Evolutionary conservation across 345 rosid genomes (phyloP).

Genomic region (Dovyalis caffra): DNA sequence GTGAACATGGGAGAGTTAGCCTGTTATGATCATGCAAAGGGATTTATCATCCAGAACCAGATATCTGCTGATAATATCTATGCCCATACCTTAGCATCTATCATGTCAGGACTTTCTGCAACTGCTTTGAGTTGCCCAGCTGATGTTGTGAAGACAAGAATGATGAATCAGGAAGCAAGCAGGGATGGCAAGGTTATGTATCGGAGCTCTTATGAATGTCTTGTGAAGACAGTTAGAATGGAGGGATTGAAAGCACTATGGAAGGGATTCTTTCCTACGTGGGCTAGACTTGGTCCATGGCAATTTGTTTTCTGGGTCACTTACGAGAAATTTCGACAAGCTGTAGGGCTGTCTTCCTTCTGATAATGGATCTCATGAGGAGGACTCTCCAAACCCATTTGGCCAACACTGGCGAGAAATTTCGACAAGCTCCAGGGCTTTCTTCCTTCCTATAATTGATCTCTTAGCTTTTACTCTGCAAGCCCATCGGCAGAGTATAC

Average conservation of each 20-base stretch:
- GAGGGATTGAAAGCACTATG: conserved; percentile 78
- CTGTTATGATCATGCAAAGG: conserved; percentile 88
- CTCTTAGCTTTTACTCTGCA: no score
- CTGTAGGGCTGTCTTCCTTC: conserved; percentile 73
- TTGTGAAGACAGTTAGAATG: conserved; percentile 68
- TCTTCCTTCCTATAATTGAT: no score
- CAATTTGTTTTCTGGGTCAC: conserved; percentile 94
- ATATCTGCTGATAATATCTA: conserved; percentile 62
- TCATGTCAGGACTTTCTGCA: conserved; percentile 77
- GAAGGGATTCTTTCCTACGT: conserved; percentile 88
- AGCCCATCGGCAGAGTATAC: no score
- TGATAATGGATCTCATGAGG: conserved; percentile 23
- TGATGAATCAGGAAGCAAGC: conserved; percentile 60
- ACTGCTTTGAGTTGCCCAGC: conserved; percentile 86
- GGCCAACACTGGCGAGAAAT: no score
- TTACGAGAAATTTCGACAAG: conserved; percentile 67
- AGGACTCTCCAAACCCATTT: neutral
- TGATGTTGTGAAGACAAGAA: conserved; percentile 88
- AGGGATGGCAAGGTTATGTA: conserved; percentile 42
- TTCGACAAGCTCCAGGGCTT: no score
- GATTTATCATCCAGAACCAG: conserved; percentile 47
- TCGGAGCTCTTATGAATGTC: conserved; percentile 66
- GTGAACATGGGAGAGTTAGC: conserved; percentile 94
- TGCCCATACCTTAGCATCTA: conserved; percentile 74
- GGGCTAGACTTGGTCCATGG: conserved; percentile 98